phyloP scores from a whole-genome alignment of 1,284 basidiomycete genomes.

The Sphaerobolus stellatus region DNA sequence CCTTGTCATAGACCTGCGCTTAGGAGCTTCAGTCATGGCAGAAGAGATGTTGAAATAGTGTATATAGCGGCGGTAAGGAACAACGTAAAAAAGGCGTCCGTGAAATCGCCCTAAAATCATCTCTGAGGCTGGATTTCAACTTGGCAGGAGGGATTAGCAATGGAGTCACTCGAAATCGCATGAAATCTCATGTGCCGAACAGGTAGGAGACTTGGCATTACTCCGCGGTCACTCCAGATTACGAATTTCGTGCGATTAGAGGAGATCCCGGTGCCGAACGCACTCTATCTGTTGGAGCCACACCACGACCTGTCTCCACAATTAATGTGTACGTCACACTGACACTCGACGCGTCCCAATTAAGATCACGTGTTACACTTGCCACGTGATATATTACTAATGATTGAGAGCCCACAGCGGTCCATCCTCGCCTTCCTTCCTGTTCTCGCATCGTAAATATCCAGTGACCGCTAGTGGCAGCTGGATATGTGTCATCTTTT shows the following conservation, averaged over 20 bases:
- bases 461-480: too few species aligned
- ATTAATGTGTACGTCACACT: not conserved
- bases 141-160: too few species aligned
- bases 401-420: not conserved
- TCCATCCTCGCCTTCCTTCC: not conserved
- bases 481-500: too few species aligned
- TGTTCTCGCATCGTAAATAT: too few species aligned
- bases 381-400: not conserved
- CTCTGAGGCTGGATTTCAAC: too few species aligned
- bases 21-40: too few species aligned
- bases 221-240: not conserved
- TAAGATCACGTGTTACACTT: not conserved
- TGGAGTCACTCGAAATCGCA: too few species aligned
- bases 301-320: not conserved
- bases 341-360: too few species aligned
- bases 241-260: not conserved
- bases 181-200: too few species aligned
- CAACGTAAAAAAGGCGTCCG: not conserved
- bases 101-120: not conserved
- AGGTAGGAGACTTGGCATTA: not conserved
- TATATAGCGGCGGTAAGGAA: too few species aligned
- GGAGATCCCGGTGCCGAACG: not conserved
- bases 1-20: too few species aligned
- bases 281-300: not conserved
- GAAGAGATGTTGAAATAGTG: too few species aligned